phyloP scores from a whole-genome alignment of 2,329 filamentous ascomycete species.

The Aspergillus proliferans region DNA sequence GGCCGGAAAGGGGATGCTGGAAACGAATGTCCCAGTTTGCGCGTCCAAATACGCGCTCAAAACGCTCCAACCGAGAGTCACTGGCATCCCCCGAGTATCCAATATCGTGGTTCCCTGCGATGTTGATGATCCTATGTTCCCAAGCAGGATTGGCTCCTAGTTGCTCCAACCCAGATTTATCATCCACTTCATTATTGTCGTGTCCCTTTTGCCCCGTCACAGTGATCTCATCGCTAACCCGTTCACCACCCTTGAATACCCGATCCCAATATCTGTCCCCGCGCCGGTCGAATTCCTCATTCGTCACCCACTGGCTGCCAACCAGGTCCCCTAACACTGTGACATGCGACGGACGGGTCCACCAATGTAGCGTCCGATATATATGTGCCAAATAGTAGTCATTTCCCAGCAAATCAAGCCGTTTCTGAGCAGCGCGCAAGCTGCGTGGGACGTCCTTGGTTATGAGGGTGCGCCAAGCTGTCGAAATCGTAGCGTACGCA shows the following conservation, averaged over 20 bases:
- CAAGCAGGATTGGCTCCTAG: conserved; percentile 49
- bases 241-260: conserved; percentile 64
- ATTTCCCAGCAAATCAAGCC: conserved; percentile 83
- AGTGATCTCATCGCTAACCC: conserved; percentile 48
- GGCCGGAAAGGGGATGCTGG: conserved; percentile 41
- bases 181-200: conserved; percentile 36
- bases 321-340: conserved; percentile 85
- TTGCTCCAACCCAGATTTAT: conserved; percentile 18
- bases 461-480: conserved; percentile 36
- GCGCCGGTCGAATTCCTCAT: conserved; percentile 73
- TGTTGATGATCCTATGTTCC: conserved; percentile 74
- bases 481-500: conserved; percentile 16
- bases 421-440: conserved; percentile 65
- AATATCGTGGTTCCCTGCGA: conserved; percentile 93
- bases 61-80: conserved; percentile 65
- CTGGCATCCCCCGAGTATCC: conserved; percentile 92
- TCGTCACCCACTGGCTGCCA: conserved; percentile 89
- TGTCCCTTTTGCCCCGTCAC: conserved; percentile 19
- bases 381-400: conserved; percentile 93
- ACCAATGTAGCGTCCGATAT: conserved; percentile 77
- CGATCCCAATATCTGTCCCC: conserved; percentile 72
- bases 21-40: conserved; percentile 86
- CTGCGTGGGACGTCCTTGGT: conserved; percentile 64
- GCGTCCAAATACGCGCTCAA: conserved; percentile 77
- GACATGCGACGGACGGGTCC: conserved; percentile 76